A percentile compares a stretch with the other conserved stretches of the same genome.
Conservation (phyloP, 2,329 filamentous ascomycete genomes). For the Elsinoe batatas region DNA sequence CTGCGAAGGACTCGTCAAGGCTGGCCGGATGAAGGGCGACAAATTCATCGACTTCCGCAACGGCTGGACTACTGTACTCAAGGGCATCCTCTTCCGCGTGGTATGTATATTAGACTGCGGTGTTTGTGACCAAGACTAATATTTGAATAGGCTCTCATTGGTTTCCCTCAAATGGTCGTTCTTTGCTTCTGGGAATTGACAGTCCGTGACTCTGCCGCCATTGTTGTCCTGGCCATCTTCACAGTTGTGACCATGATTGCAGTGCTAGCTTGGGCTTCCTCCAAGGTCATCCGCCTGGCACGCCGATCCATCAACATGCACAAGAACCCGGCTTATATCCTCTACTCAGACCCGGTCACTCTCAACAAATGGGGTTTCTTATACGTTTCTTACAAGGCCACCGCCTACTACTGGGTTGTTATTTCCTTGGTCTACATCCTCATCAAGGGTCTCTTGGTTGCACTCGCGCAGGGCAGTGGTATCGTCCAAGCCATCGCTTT, state of each 20-base stretch:
- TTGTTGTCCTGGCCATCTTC: conserved; percentile 78
- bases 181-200: conserved; percentile 93
- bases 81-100: conserved; percentile 86
- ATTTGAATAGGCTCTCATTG: conserved; percentile 57
- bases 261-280: conserved; percentile 75
- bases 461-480: conserved; percentile 61
- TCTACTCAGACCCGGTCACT: conserved; percentile 88
- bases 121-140: conserved; percentile 11
- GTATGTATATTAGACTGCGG: conserved; percentile 24
- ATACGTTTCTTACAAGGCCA: conserved; percentile 92
- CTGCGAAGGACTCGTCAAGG: conserved; percentile 65
- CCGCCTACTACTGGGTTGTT: conserved; percentile 90
- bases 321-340: conserved; percentile 92
- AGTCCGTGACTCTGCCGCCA: conserved; percentile 69
- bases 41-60: conserved; percentile 91
- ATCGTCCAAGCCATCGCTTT: conserved; percentile 72
- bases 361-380: conserved; percentile 98
- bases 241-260: conserved; percentile 73
- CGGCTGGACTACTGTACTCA: conserved; percentile 84
- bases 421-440: conserved; percentile 68
- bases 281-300: conserved; percentile 81
- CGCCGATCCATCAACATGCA: conserved; percentile 83
- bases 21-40: conserved; percentile 69
- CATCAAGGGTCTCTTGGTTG: conserved; percentile 84
- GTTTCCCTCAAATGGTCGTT: conserved; percentile 82